Conservation (phyloP, 2,329 filamentous ascomycete genomes). For the Phialophora chinensis region DNA sequence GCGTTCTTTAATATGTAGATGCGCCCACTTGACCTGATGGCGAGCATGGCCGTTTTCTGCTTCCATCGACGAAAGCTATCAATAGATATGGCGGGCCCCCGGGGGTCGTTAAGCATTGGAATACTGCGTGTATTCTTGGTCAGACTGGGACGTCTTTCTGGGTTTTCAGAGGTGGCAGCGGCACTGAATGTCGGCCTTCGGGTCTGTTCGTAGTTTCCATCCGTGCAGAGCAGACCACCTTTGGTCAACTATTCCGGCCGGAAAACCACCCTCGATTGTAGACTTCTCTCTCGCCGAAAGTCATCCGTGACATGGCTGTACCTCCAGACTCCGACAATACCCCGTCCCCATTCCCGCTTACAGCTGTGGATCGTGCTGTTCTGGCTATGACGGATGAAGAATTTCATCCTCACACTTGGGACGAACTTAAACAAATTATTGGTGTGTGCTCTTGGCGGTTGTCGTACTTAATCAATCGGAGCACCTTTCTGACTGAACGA, state of each 20-base stretch:
- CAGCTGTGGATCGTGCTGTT: constrained; percentile 55
- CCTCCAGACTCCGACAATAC: constrained; percentile 16
- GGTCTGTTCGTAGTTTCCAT: constrained; percentile 17
- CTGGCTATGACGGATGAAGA: constrained; percentile 60
- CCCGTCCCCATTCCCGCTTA: constrained; percentile 52
- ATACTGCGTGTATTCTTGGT: neutral
- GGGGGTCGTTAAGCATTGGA: neutral
- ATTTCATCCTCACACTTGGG: constrained; percentile 59
- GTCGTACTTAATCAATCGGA: neutral
- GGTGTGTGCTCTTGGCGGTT: constrained; percentile 46
- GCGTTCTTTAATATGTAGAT: neutral
- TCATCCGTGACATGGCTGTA: constrained; percentile 4
- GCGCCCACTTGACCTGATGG: neutral
- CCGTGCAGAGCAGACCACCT: constrained; percentile 6
- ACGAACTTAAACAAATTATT: constrained; percentile 59
- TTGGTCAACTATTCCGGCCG: constrained; percentile 18
- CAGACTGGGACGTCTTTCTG: neutral
- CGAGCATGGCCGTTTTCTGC: neutral
- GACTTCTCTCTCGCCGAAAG: neutral
- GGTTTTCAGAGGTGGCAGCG: neutral
- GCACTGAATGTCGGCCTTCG: constrained; percentile 5
- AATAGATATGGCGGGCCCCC: neutral
- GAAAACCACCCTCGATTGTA: neutral
- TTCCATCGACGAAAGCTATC: neutral
- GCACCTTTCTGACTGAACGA: constrained; percentile 16